Conservation (phyloP, 164 flowering plant species). For the Macadamia integrifolia region DNA sequence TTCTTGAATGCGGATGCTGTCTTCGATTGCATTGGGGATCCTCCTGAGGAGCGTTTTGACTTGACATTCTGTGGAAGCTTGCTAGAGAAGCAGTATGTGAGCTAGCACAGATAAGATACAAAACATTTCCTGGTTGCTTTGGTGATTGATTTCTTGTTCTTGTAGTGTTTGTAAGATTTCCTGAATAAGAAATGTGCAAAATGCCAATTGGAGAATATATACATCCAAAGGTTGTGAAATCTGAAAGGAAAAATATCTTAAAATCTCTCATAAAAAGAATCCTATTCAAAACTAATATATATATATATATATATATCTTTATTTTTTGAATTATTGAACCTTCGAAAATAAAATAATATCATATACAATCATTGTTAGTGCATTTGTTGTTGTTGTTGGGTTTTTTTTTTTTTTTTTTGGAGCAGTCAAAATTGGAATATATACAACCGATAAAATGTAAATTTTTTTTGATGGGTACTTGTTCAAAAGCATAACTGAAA, state of each 20-base stretch:
- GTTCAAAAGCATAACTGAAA: too few relatives aligned
- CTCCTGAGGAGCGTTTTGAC: conserved; percentile 85
- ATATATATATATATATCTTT: too few relatives aligned
- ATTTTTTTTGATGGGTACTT: too few relatives aligned
- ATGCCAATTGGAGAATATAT: neutral
- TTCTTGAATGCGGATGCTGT: conserved; percentile 89
- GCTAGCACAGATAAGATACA: conserved; percentile 25
- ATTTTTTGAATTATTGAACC: too few relatives aligned
- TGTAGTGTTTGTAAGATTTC: neutral
- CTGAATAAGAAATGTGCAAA: neutral
- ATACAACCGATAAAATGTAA: too few relatives aligned
- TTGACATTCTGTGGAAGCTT: conserved; percentile 80
- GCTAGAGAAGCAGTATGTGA: conserved; percentile 74
- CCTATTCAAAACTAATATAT: too few relatives aligned
- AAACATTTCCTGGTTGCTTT: neutral
- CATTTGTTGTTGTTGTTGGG: too few relatives aligned
- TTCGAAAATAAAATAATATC: too few relatives aligned
- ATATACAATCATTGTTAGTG: too few relatives aligned
- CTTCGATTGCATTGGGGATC: conserved; percentile 88
- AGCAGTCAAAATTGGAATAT: too few relatives aligned
- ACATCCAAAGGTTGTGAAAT: neutral
- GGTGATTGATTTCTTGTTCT: neutral
- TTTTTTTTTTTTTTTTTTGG: too few relatives aligned
- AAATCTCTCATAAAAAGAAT: too few relatives aligned
- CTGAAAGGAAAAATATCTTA: neutral